Percentiles rank a stretch among this genome's conserved stretches.
Evolutionary conservation across 1,139 yeast genomes (phyloP).

Genomic region (Suhomyces wounanorum): DNA sequence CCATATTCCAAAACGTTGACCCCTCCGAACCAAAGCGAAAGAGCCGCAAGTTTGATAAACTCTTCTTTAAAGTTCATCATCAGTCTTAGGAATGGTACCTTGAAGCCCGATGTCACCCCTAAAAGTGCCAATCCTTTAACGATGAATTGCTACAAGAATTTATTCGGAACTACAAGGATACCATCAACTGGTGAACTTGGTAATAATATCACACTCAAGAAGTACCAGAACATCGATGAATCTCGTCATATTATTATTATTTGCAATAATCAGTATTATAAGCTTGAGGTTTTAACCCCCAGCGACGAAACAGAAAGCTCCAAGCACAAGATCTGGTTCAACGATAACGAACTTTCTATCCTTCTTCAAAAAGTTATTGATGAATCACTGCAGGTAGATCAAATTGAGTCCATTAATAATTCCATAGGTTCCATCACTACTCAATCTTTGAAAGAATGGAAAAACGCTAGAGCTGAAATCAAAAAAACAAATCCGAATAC

Average conservation of each 20-base stretch:
- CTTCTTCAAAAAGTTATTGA: constrained; percentile 52
- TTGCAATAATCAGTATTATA: constrained; percentile 64
- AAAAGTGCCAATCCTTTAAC: constrained; percentile 54
- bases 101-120: constrained; percentile 61
- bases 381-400: constrained; percentile 41
- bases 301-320: constrained; percentile 33
- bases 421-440: constrained; percentile 74
- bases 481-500: constrained; percentile 45
- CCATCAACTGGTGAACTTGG: constrained; percentile 38
- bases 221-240: constrained; percentile 27
- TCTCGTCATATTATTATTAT: constrained; percentile 57
- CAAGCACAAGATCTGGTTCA: constrained; percentile 44
- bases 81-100: constrained; percentile 53
- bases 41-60: constrained; percentile 66
- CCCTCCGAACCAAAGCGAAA: constrained; percentile 64
- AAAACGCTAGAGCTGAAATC: constrained; percentile 53
- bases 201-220: constrained; percentile 29
- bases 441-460: constrained; percentile 66
- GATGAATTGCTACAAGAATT: constrained; percentile 64
- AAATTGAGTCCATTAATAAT: constrained; percentile 47
- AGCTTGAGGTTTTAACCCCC: constrained; percentile 54
- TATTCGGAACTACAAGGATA: constrained; percentile 68
- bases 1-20: constrained; percentile 57
- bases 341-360: constrained; percentile 55
- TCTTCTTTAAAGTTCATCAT: constrained; percentile 67